These are phyloP conservation scores for Sporisorium iseilematis-ciliati DNA, from an alignment of 1,284 basidiomycete genomes.

Conservation along the genomic window DNA sequence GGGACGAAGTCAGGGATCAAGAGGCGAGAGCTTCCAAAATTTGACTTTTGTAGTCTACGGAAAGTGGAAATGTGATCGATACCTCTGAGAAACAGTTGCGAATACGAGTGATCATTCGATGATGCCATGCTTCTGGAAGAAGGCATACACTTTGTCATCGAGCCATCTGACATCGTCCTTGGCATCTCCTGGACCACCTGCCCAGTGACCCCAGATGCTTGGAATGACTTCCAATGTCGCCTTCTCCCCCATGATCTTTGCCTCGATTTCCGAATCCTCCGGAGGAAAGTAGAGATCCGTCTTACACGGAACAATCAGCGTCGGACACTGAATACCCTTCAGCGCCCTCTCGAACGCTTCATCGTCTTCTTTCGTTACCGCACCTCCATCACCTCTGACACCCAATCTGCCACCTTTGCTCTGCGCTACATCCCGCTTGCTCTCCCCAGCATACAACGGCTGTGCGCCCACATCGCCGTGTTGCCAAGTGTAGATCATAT, in stretches of 20 bases:
- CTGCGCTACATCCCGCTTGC: constrained; percentile 24
- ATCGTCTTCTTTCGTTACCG: constrained; percentile 29
- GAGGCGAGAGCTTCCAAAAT: constrained; percentile 44
- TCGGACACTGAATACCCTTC: constrained; percentile 38
- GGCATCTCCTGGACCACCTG: constrained; percentile 45
- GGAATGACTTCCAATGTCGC: constrained; percentile 51
- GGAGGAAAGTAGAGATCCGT: constrained; percentile 60
- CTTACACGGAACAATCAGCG: constrained; percentile 44
- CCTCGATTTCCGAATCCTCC: constrained; percentile 46
- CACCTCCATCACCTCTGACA: constrained; percentile 22
- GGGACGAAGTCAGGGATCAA: constrained; percentile 50
- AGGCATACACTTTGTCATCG: constrained; percentile 35
- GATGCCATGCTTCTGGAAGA: constrained; percentile 40
- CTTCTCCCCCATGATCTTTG: constrained; percentile 33
- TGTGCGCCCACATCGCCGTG: constrained; percentile 51
- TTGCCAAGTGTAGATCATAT: constrained; percentile 49
- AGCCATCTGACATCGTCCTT: constrained; percentile 51
- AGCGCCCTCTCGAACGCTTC: constrained; percentile 46
- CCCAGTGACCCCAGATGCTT: constrained; percentile 57
- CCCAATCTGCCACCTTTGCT: constrained; percentile 23
- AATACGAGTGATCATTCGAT: constrained; percentile 3
- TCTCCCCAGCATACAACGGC: constrained; percentile 37
- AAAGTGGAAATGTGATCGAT: background rate
- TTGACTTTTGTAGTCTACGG: constrained; percentile 2
- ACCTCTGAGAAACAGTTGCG: no score